These are phyloP conservation scores for Omphalotus olearius DNA, from an alignment of 1,284 basidiomycete species.

Conservation along the genomic window DNA sequence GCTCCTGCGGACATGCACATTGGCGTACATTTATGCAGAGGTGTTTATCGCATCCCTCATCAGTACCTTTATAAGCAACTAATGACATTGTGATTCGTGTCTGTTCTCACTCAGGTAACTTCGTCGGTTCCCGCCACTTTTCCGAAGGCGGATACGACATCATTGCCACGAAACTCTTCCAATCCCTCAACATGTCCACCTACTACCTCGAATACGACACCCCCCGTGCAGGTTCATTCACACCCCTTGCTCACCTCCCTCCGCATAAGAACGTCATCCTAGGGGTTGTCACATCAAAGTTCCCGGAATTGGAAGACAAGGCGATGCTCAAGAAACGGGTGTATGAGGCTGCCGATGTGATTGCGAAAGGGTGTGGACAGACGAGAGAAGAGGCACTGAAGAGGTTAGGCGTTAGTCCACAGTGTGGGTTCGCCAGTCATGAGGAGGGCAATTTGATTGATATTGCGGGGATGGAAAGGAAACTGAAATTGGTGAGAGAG, in stretches of 20 bases:
- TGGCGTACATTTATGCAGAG: constrained; percentile 39
- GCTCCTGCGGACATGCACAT: constrained; percentile 34
- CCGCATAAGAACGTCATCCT: constrained; percentile 5
- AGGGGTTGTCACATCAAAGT: constrained; percentile 7
- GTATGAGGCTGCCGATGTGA: constrained; percentile 8
- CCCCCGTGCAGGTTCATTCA: constrained; percentile 13
- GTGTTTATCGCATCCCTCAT: constrained; percentile 25
- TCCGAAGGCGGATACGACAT: constrained; percentile 36
- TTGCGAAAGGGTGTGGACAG: constrained; percentile 5
- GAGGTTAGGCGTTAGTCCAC: constrained; percentile 5
- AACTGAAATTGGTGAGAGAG: constrained; percentile 3
- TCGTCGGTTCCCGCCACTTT: constrained; percentile 29
- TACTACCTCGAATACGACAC: constrained; percentile 16
- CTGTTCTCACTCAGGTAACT: constrained; percentile 1
- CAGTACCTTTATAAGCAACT: background rate
- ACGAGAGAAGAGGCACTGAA: constrained; percentile 5
- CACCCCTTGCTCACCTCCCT: constrained; percentile 6
- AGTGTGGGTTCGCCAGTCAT: constrained; percentile 11
- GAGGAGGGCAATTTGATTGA: constrained; percentile 5
- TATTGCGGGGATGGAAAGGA: constrained; percentile 3
- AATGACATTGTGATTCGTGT: background rate
- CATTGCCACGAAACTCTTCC: constrained; percentile 26
- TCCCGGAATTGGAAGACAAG: constrained; percentile 5
- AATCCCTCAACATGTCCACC: constrained; percentile 10
- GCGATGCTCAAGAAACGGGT: constrained; percentile 6